Evolutionary conservation across 169 alveolate species (phyloP).

Genomic region (Plasmodium vivax): DNA sequence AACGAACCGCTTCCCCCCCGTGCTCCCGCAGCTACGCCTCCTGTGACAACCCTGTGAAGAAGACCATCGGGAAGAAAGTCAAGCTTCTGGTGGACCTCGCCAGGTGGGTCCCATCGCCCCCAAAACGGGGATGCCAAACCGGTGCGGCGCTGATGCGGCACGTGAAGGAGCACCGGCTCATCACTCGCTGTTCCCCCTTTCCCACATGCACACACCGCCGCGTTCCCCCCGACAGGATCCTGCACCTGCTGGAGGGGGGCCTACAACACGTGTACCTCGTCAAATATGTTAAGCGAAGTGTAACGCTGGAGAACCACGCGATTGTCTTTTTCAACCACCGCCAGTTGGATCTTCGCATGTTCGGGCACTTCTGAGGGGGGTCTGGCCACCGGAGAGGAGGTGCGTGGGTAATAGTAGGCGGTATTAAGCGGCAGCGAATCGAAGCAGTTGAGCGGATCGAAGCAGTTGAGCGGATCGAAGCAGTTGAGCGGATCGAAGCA

Average conservation of each 20-base stretch:
- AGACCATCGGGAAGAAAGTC: slow-evolving; percentile 32
- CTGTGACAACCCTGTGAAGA: neutral
- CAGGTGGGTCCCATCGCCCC: neutral
- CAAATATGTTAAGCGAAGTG: slow-evolving; percentile 17
- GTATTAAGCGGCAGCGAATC: neutral
- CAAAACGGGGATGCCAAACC: neutral
- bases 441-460: no score
- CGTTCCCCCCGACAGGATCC: neutral
- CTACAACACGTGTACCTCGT: neutral
- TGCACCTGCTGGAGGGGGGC: slow-evolving; percentile 15
- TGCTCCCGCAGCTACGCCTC: slow-evolving; percentile 22
- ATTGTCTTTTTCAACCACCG: slow-evolving; percentile 24
- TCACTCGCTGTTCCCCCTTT: neutral
- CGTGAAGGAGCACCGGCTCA: neutral
- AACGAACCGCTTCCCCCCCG: neutral
- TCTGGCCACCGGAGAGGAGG: neutral
- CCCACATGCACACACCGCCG: neutral
- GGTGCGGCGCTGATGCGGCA: neutral
- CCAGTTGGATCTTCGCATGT: neutral
- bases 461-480: neutral
- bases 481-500: neutral
- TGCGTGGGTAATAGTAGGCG: neutral
- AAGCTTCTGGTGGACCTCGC: slow-evolving; percentile 21
- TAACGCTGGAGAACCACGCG: slow-evolving; percentile 30
- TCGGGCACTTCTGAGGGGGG: neutral